Conservation (phyloP, 768 basidiomycete genomes). For the Lactarius hengduanensis region DNA sequence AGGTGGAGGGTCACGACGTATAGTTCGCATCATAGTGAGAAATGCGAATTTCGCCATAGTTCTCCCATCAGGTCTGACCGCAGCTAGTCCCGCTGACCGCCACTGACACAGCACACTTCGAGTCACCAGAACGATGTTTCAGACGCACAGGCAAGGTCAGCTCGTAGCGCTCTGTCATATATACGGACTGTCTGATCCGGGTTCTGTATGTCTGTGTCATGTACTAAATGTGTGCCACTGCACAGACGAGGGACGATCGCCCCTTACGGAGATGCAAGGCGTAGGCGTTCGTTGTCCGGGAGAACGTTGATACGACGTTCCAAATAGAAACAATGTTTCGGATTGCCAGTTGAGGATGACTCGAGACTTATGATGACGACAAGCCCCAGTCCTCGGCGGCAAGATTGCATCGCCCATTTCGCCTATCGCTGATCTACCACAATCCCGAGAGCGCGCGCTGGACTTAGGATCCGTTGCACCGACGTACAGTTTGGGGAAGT, state of each 20-base stretch:
- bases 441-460: not conserved
- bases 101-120: not conserved
- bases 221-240: not conserved
- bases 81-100: not conserved
- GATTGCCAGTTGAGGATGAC: not conserved
- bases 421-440: not conserved
- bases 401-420: not conserved
- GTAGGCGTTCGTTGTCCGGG: not conserved
- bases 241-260: not conserved
- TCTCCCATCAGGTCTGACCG: not conserved
- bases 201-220: not conserved
- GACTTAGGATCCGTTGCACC: constrained; percentile 1
- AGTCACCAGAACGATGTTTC: not conserved
- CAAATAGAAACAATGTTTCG: not conserved
- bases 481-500: not conserved
- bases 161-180: not conserved
- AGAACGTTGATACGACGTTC: not conserved
- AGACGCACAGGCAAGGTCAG: not conserved
- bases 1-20: not conserved
- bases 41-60: not conserved
- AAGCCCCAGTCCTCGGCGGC: not conserved
- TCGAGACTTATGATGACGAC: not conserved
- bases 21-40: not conserved
- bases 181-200: not conserved
- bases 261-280: not conserved